Percentiles rank a stretch among this genome's conserved stretches.
Conservation (phyloP, 106 monocot genomes). For the Alisma plantagoaquatica region DNA sequence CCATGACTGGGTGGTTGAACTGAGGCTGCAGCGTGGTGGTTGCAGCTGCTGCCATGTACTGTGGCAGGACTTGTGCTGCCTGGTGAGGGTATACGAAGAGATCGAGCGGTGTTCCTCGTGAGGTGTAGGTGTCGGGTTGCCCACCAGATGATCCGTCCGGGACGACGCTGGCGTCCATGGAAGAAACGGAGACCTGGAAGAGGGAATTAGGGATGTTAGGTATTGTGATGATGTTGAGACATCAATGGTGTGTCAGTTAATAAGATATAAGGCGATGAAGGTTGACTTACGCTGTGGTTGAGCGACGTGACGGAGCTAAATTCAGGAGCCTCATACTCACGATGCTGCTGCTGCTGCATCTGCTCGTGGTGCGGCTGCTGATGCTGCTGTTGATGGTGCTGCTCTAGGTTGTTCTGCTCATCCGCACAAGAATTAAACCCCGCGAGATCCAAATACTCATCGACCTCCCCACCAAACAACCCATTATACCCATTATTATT, state of each 20-base stretch:
- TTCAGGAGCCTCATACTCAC: constrained; percentile 10
- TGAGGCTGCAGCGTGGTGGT: no score
- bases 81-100: constrained; percentile 34
- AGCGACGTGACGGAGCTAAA: constrained; percentile 5
- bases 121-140: constrained; percentile 15
- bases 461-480: constrained; percentile 10
- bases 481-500: not conserved
- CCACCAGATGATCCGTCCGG: constrained; percentile 22
- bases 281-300: constrained; percentile 13
- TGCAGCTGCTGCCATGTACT: constrained; percentile 18
- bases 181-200: constrained; percentile 38
- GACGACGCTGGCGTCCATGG: constrained; percentile 37
- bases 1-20: no score
- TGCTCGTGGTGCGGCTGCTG: constrained; percentile 3
- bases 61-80: constrained; percentile 15
- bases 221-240: not conserved
- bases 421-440: constrained; percentile 6
- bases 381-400: constrained; percentile 3
- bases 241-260: no score
- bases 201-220: not conserved
- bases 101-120: constrained; percentile 32
- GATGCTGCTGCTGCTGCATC: constrained; percentile 8
- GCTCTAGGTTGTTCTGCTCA: not conserved
- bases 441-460: constrained; percentile 12
- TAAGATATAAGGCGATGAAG: no score